These are phyloP conservation scores for Schizophyllum commune DNA, from an alignment of 1,284 basidiomycete genomes.

Conservation along the genomic window DNA sequence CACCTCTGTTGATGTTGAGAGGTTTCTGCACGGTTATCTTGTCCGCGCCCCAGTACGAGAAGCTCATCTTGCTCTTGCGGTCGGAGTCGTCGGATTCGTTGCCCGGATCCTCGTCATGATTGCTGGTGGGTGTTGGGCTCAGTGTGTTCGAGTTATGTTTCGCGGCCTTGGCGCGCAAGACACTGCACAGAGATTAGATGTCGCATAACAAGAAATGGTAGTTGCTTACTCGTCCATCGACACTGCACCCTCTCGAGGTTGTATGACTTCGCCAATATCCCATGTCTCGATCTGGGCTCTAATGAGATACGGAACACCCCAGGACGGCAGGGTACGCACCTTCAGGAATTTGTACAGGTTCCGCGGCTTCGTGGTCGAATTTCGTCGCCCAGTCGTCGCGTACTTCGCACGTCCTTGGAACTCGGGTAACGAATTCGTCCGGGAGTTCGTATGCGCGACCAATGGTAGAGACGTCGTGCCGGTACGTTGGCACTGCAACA, in stretches of 20 bases:
- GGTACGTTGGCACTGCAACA: conserved; percentile 83
- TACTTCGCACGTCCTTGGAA: conserved; percentile 75
- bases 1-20: conserved; percentile 43
- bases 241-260: conserved; percentile 67
- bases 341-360: conserved; percentile 88
- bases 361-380: conserved; percentile 68
- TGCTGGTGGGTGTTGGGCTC: conserved; percentile 62
- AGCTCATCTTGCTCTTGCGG: conserved; percentile 85
- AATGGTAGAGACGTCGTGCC: conserved; percentile 87
- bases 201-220: conserved; percentile 8
- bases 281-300: conserved; percentile 73
- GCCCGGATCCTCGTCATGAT: conserved; percentile 51
- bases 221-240: conserved; percentile 76
- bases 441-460: conserved; percentile 60
- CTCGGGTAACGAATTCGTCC: conserved; percentile 70
- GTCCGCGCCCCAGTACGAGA: conserved; percentile 86
- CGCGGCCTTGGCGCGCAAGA: conserved; percentile 59
- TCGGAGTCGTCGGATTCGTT: conserved; percentile 76
- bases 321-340: conserved; percentile 29
- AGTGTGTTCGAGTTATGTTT: conserved; percentile 49
- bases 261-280: conserved; percentile 70
- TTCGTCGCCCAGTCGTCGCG: conserved; percentile 67
- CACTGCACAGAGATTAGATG: conserved; percentile 31
- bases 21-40: conserved; percentile 80
- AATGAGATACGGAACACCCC: conserved; percentile 5